Conservation (phyloP, 306 rosid genomes). For the Cucumis hystrix region DNA sequence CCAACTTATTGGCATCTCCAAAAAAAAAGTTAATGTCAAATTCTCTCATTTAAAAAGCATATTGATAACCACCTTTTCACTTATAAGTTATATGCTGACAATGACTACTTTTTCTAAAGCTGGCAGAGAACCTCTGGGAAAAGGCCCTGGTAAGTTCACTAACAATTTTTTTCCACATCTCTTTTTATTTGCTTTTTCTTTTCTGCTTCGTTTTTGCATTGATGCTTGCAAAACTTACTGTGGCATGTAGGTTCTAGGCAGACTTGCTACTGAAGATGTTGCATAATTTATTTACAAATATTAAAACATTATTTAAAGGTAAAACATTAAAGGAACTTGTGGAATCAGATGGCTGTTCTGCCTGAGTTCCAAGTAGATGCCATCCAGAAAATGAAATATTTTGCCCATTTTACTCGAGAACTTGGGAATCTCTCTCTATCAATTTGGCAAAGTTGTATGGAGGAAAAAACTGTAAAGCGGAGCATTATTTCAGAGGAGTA, state of each 20-base stretch:
- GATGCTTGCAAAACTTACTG: not conserved
- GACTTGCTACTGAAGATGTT: not conserved
- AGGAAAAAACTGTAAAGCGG: too few relatives aligned
- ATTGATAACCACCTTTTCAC: not conserved
- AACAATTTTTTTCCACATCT: not conserved
- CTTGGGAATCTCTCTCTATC: not conserved
- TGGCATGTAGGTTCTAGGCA: not conserved
- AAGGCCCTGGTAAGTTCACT: conserved; percentile 66
- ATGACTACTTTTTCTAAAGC: conserved; percentile 29
- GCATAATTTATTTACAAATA: not conserved
- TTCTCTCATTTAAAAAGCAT: conserved; percentile 9
- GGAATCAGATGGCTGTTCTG: not conserved
- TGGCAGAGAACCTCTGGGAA: conserved; percentile 72
- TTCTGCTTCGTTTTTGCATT: not conserved
- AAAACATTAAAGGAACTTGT: not conserved
- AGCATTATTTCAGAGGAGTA: not conserved
- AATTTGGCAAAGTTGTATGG: not conserved
- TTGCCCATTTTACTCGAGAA: not conserved
- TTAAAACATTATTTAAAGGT: not conserved
- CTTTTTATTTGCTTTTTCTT: not conserved
- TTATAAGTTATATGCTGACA: conserved; percentile 16
- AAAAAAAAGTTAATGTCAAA: conserved; percentile 46
- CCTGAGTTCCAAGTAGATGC: not conserved
- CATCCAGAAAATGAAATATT: too few relatives aligned
- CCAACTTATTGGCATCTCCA: conserved; percentile 59